Evolutionary conservation across 805 yeast genomes (phyloP), one percentile per base, ranked within the genome.

Genomic region (Saccharomyces jurei): DNA sequence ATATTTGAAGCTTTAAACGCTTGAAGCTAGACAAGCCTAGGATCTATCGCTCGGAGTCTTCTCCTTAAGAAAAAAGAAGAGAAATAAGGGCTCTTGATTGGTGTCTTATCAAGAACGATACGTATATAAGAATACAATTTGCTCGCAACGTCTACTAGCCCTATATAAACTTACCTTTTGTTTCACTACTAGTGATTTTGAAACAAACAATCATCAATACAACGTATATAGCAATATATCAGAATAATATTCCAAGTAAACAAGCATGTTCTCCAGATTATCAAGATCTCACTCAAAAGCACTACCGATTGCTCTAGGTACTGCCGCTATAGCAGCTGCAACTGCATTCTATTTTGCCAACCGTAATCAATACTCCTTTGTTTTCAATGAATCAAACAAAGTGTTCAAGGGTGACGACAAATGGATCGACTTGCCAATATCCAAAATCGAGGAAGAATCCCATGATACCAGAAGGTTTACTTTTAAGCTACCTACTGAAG

Each of bases 381-480:
- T 63, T 51, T 60, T 63, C 52, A 75, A 71, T 62, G 78, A 75
- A 30, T 56, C 71, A 46, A 55, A 66, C n/a, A 64, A 71, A 50
- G 77, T 74, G 52, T 82, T 86, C 71, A 75, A 71, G 50, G 87
- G 86, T 57, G 83, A 81, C 54, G 82, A 79, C 62, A 77, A 81
- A 62, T 87, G 91, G 91, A 68, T 85, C 56, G 90, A 86, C 71
- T 77, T 87, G 66, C 84, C 84, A 66, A 70, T 80, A 53, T 55
- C 64, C 51, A 65, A 67, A 56, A 63, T 69, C 30, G 66, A 68
- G 51, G 77, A 81, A 27, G 67, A 84, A 44, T 80, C 88, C 17
- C 69, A 75, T 30, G 84, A 86, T 72, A 78, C 92, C 65, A 86
- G 82, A 71, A 78, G 81, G 63, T 79, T 87, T 66, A 77, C 81